These are phyloP conservation scores for Forsythia viridissima DNA, from an alignment of 257 asterid species.

Conservation along the genomic window DNA sequence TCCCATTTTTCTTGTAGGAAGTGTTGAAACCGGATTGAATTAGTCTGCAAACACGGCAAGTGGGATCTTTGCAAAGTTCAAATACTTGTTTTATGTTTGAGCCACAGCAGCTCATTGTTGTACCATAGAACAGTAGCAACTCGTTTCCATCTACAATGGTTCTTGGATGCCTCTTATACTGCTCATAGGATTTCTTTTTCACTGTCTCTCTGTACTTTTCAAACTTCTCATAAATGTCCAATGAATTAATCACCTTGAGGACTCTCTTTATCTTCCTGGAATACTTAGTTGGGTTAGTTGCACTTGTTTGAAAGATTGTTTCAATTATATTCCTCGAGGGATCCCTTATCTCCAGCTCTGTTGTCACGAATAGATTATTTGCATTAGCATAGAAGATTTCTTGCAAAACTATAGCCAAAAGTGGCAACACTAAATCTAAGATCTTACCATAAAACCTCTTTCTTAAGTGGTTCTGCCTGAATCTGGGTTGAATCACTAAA, in stretches of 20 bases:
- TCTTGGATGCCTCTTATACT: slow-evolving; percentile 26
- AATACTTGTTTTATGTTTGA: neutral
- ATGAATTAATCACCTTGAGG: slow-evolving; percentile 30
- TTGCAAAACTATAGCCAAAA: neutral
- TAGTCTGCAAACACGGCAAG: slow-evolving; percentile 32
- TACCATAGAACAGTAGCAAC: slow-evolving; percentile 35
- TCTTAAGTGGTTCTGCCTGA: slow-evolving; percentile 7
- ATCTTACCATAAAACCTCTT: slow-evolving; percentile 30
- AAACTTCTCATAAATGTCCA: slow-evolving; percentile 24
- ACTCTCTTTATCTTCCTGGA: slow-evolving; percentile 24
- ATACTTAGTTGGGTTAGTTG: slow-evolving; percentile 19
- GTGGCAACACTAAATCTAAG: neutral
- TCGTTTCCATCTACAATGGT: slow-evolving; percentile 36
- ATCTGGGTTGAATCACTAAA: neutral
- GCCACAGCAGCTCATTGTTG: slow-evolving; percentile 36
- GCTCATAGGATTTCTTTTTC: slow-evolving; percentile 22
- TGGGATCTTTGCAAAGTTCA: slow-evolving; percentile 17
- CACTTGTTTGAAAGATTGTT: slow-evolving; percentile 31
- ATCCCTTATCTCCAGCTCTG: slow-evolving; percentile 33
- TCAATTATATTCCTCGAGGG: slow-evolving; percentile 35
- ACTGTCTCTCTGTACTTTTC: slow-evolving; percentile 32
- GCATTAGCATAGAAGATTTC: neutral
- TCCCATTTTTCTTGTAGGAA: slow-evolving; percentile 25
- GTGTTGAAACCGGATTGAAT: slow-evolving; percentile 32
- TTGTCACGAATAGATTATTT: neutral